These are phyloP conservation scores for Emmonsia crescens DNA, from an alignment of 2,329 filamentous ascomycete species.

Conservation along the genomic window DNA sequence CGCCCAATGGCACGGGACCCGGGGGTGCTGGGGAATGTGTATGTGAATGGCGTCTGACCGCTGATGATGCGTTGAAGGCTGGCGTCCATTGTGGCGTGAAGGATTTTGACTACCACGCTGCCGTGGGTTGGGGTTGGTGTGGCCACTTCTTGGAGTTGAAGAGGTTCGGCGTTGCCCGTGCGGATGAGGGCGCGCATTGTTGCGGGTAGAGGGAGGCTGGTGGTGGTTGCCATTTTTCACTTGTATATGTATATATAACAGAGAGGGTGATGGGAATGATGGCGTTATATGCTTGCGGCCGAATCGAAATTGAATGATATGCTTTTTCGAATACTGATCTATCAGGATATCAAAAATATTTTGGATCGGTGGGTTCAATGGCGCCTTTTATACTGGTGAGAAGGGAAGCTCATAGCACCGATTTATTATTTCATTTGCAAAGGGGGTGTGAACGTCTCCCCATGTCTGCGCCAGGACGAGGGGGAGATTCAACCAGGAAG, in stretches of 20 bases:
- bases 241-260: neutral
- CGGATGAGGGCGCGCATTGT: slow-evolving; percentile 8
- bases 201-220: slow-evolving; percentile 1
- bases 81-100: slow-evolving; percentile 5
- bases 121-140: slow-evolving; percentile 9
- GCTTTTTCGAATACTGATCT: neutral
- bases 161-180: slow-evolving; percentile 4
- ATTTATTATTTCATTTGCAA: no score
- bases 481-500: neutral
- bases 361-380: neutral
- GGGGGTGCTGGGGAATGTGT: slow-evolving; percentile 10
- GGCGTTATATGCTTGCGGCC: neutral
- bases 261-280: neutral
- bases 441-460: neutral
- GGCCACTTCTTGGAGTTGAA: slow-evolving; percentile 6
- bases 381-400: neutral
- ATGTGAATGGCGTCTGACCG: slow-evolving; percentile 5
- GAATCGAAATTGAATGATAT: neutral
- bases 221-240: neutral
- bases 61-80: slow-evolving; percentile 4
- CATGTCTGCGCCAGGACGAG: neutral
- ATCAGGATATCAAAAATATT: neutral
- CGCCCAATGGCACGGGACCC: slow-evolving; percentile 33
- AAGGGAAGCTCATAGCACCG: no score
- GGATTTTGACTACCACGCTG: slow-evolving; percentile 12